Conservation (phyloP, 2,329 filamentous ascomycete genomes). For the Exophiala xenobiotica region DNA sequence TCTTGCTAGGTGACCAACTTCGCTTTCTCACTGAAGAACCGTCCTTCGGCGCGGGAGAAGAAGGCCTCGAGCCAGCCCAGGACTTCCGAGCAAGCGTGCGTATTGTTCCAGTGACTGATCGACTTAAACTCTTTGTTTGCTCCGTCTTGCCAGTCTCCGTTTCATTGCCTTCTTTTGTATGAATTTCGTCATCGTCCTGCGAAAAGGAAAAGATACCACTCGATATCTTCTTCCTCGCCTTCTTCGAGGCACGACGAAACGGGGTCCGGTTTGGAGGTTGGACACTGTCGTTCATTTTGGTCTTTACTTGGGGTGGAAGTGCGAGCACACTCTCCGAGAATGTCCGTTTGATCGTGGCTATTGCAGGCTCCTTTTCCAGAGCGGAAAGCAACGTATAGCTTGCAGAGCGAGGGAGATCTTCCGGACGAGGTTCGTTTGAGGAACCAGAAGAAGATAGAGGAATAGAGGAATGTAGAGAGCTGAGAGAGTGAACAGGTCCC, state of each 20-base stretch:
- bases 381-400: constrained; percentile 58
- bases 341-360: constrained; percentile 48
- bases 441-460: constrained; percentile 8
- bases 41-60: constrained; percentile 42
- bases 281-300: constrained; percentile 20
- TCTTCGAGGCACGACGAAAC: constrained; percentile 29
- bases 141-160: constrained; percentile 33
- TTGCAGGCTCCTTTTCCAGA: constrained; percentile 36
- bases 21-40: constrained; percentile 32
- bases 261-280: constrained; percentile 28
- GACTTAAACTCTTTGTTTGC: constrained; percentile 41
- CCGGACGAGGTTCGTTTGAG: constrained; percentile 4
- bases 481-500: constrained; percentile 22
- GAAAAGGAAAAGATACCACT: constrained; percentile 39
- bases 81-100: constrained; percentile 52
- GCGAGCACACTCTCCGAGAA: constrained; percentile 51
- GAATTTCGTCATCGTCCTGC: constrained; percentile 37
- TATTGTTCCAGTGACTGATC: constrained; percentile 51
- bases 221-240: constrained; percentile 34
- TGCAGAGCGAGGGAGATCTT: constrained; percentile 52
- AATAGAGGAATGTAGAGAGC: constrained; percentile 15
- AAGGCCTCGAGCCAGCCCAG: constrained; percentile 50
- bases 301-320: constrained; percentile 35
- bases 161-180: constrained; percentile 21
- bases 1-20: constrained; percentile 24